Percentiles rank a stretch among this genome's conserved stretches.
Evolutionary conservation across 306 rosid species (phyloP).

Genomic region (Dryas alaskensis): DNA sequence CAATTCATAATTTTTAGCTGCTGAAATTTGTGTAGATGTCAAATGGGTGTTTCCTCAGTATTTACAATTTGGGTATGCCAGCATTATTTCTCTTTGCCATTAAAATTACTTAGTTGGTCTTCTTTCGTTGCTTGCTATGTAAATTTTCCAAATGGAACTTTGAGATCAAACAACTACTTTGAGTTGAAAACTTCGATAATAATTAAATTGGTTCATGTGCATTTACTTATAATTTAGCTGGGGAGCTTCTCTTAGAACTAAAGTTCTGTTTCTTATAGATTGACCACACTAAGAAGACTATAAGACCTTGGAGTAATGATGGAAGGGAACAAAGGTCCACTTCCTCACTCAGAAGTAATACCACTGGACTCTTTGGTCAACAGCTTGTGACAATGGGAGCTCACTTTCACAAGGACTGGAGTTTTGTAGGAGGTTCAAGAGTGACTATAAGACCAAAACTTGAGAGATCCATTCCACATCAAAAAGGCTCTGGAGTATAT

Average conservation of each 20-base stretch:
- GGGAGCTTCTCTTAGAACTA: constrained; percentile 18
- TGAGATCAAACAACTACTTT: background rate
- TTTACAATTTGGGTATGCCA: constrained; percentile 4
- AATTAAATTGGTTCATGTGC: constrained; percentile 12
- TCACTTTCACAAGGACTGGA: constrained; percentile 50
- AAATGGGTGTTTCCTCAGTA: background rate
- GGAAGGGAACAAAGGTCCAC: constrained; percentile 34
- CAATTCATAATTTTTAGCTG: constrained; percentile 2
- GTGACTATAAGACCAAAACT: constrained; percentile 48
- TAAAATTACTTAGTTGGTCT: background rate
- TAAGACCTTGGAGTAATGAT: constrained; percentile 31
- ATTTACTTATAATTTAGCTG: background rate
- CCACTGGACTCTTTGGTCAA: constrained; percentile 38
- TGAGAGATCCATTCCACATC: constrained; percentile 34
- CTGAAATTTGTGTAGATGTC: background rate
- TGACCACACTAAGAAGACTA: constrained; percentile 44
- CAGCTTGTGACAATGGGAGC: constrained; percentile 24
- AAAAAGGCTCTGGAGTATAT: constrained; percentile 40
- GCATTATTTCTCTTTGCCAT: background rate
- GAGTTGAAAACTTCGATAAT: background rate
- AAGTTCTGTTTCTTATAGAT: constrained; percentile 35
- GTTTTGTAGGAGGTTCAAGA: constrained; percentile 77
- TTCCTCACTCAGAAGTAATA: constrained; percentile 39
- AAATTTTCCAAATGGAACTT: background rate
- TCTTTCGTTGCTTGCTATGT: background rate